Conservation (phyloP, 2,329 filamentous ascomycete genomes). For the Pseudocercospora macadamiae region DNA sequence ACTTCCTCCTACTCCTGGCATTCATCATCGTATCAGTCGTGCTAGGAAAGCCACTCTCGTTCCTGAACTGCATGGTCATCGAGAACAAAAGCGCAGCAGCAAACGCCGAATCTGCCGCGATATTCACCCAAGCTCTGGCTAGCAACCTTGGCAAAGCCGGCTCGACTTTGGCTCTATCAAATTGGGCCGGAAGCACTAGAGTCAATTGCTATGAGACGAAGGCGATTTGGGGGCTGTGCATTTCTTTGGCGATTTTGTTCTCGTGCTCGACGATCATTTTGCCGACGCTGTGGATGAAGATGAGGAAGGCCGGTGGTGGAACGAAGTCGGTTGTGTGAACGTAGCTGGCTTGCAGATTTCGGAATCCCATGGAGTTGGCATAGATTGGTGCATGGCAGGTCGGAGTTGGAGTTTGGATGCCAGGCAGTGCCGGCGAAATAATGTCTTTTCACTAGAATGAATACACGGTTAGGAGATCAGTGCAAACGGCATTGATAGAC, state of each 20-base stretch:
- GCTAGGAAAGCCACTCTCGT: conserved; percentile 78
- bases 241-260: conserved; percentile 67
- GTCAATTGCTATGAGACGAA: conserved; percentile 81
- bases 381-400: background rate
- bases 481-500: too few species aligned
- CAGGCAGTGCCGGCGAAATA: background rate
- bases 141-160: conserved; percentile 56
- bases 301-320: conserved; percentile 44
- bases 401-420: background rate
- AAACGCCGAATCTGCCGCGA: conserved; percentile 53
- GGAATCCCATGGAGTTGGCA: too few species aligned
- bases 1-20: conserved; percentile 72
- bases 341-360: too few species aligned
- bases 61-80: conserved; percentile 69
- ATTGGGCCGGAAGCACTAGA: conserved; percentile 63
- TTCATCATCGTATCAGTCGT: conserved; percentile 76
- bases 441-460: background rate
- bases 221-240: conserved; percentile 82
- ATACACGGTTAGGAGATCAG: background rate
- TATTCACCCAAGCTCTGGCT: conserved; percentile 57
- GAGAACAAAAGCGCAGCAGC: conserved; percentile 50
- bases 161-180: conserved; percentile 53
- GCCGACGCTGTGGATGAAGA: conserved; percentile 54
- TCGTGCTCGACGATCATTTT: conserved; percentile 49
- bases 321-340: conserved; percentile 21